Percentiles rank a stretch among this genome's conserved stretches.
phyloP scores from a whole-genome alignment of 306 rosid genomes.

The Fragaria nilgerrensis region DNA sequence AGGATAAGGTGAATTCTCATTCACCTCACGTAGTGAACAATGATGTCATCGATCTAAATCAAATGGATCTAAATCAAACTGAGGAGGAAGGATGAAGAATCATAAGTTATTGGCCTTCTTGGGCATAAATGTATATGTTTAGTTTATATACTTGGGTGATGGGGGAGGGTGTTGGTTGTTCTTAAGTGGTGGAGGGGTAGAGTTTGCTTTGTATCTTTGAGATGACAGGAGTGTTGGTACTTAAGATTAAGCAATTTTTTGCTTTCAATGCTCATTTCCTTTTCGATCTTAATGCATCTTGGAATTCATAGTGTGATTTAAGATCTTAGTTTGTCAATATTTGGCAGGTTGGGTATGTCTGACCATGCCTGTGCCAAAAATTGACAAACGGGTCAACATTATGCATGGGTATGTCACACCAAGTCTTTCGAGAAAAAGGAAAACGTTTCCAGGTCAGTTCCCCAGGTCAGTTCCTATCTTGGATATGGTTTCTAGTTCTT shows the following conservation, averaged over 20 bases:
- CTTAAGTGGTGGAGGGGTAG: conserved; percentile 25
- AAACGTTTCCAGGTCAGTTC: neutral
- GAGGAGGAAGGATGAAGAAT: conserved; percentile 36
- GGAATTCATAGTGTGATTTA: neutral
- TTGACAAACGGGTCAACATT: neutral
- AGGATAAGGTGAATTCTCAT: conserved; percentile 34
- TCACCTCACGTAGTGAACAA: conserved; percentile 26
- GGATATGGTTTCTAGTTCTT: neutral
- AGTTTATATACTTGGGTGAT: conserved; percentile 12
- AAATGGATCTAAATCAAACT: conserved; percentile 3
- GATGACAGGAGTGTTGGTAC: neutral
- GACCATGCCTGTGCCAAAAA: neutral
- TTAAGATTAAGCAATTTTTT: conserved; percentile 22
- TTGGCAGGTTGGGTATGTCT: neutral
- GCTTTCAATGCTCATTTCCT: neutral
- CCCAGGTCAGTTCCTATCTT: neutral
- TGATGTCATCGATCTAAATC: neutral
- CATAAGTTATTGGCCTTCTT: conserved; percentile 20
- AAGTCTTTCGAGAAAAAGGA: too few species aligned
- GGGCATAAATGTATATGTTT: conserved; percentile 36
- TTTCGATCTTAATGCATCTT: neutral
- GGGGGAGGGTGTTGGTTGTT: conserved; percentile 22
- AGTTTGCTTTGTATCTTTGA: conserved; percentile 19
- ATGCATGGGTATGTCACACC: too few species aligned
- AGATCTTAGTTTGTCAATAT: neutral